A percentile compares a stretch with the other conserved stretches of the same genome.
phyloP scores from a whole-genome alignment of 1,284 basidiomycete species.

The Puccinia polysora region DNA sequence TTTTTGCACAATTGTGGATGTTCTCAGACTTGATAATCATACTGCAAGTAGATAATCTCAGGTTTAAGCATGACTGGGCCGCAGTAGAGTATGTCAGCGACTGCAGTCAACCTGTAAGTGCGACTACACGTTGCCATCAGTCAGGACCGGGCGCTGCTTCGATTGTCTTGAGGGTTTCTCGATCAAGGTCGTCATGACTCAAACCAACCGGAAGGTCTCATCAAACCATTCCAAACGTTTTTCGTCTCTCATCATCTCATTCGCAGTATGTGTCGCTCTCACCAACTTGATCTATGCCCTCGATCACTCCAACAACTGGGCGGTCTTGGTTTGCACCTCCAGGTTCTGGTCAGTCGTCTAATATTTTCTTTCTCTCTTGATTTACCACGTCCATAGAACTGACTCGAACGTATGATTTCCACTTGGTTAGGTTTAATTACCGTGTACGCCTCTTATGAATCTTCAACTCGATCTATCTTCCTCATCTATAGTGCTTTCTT shows the following conservation, averaged over 20 bases:
- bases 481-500: background rate
- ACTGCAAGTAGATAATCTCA: too few species aligned
- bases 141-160: too few species aligned
- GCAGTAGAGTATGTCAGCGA: too few species aligned
- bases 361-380: background rate
- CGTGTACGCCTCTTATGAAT: conserved; percentile 61
- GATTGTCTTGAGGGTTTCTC: too few species aligned
- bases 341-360: conserved; percentile 66
- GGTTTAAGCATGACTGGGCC: too few species aligned
- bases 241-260: background rate
- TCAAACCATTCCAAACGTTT: too few species aligned
- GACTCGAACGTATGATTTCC: conserved; percentile 39
- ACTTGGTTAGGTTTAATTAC: conserved; percentile 92
- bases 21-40: too few species aligned
- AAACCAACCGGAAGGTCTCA: too few species aligned
- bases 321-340: conserved; percentile 87
- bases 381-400: background rate
- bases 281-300: conserved; percentile 19
- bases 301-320: conserved; percentile 82
- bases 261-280: background rate
- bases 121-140: too few species aligned
- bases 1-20: too few species aligned
- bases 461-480: background rate
- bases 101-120: too few species aligned
- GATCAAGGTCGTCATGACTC: too few species aligned